Percentiles rank a stretch among this genome's conserved stretches.
These are phyloP conservation scores for Capsella rubella DNA, from an alignment of 441 rosid species.

Conservation along the genomic window DNA sequence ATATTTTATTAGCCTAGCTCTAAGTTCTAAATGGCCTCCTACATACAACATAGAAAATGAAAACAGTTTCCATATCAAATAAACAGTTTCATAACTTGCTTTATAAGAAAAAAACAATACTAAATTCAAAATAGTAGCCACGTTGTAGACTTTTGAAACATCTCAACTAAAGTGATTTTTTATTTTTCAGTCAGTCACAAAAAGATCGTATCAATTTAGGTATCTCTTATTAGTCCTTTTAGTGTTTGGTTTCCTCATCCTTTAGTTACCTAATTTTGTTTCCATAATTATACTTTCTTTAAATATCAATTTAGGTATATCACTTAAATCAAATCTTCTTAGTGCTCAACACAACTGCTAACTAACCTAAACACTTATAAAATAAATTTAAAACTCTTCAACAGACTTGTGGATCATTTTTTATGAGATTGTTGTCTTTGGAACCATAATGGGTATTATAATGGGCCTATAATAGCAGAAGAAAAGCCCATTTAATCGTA, in stretches of 20 bases:
- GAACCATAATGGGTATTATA: background rate
- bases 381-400: background rate
- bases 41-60: background rate
- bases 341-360: constrained; percentile 1
- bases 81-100: constrained; percentile 14
- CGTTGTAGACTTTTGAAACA: constrained; percentile 21
- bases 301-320: constrained; percentile 1
- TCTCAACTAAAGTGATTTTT: background rate
- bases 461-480: background rate
- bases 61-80: constrained; percentile 20
- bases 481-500: background rate
- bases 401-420: background rate
- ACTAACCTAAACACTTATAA: background rate
- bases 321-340: background rate
- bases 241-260: constrained; percentile 2
- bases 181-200: background rate
- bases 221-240: constrained; percentile 4
- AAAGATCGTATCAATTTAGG: constrained; percentile 4
- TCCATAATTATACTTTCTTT: background rate
- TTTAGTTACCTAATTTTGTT: constrained; percentile 15
- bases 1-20: background rate
- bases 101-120: background rate
- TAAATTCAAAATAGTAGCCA: constrained; percentile 3
- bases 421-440: background rate
- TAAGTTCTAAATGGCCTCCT: background rate